These are phyloP conservation scores for Termitomyces sp. DNA, from an alignment of 1,284 basidiomycete genomes.

Conservation along the genomic window DNA sequence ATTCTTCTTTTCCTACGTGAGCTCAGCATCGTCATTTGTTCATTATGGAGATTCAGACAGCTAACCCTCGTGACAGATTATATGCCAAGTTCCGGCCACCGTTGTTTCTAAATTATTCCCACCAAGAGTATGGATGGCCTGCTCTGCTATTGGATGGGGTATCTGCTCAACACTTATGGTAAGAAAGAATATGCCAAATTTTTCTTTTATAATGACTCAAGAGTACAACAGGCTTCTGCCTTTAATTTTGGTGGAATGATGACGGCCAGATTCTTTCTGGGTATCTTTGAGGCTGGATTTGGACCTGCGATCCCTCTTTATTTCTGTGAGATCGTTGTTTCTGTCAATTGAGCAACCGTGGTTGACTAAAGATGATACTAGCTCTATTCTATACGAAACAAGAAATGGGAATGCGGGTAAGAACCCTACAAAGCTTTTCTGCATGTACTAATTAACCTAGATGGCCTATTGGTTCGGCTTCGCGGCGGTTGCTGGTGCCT, in stretches of 20 bases:
- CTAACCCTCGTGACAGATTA: conserved; percentile 41
- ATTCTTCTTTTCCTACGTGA: conserved; percentile 73
- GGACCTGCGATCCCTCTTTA: conserved; percentile 72
- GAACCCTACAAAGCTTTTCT: conserved; percentile 2
- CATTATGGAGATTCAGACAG: background rate
- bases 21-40: conserved; percentile 21
- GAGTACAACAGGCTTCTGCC: conserved; percentile 42
- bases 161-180: conserved; percentile 67
- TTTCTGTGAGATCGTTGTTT: conserved; percentile 45
- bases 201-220: background rate
- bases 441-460: conserved; percentile 14
- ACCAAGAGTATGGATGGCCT: conserved; percentile 63
- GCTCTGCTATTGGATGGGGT: conserved; percentile 67
- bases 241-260: conserved; percentile 57
- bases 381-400: conserved; percentile 72
- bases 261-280: conserved; percentile 55
- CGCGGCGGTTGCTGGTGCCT: conserved; percentile 74
- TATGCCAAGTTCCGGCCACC: conserved; percentile 67
- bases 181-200: conserved; percentile 10
- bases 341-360: background rate
- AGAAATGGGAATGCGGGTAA: conserved; percentile 61
- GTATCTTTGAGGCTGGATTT: conserved; percentile 70
- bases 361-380: conserved; percentile 24
- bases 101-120: conserved; percentile 62
- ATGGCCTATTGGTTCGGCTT: conserved; percentile 79